Base-by-base conservation (phyloP, 306 rosid genomes). In the Adenanthera pavonina region DNA sequence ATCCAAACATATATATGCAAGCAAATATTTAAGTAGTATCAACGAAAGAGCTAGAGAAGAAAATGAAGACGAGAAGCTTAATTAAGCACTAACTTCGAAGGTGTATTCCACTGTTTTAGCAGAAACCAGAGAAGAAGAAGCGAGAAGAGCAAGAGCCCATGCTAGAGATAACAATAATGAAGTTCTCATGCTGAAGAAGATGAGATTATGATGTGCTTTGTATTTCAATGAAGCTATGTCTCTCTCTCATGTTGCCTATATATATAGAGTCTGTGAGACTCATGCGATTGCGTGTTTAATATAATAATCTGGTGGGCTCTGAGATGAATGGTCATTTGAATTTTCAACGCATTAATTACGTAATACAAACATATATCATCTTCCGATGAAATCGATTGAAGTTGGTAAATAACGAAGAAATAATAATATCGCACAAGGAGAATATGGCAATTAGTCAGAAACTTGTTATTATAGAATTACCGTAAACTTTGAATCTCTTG, bases 41-140 rank as follows among this genome's bases (percentile, higher is more conserved):
- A 11, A 74, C 6, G 49, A 34, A 72, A 19, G 6, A 46, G n/a
- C n/a, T n/a, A n/a, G 44, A 53, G 10, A 33, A 46, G 17, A 51
- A 46, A 9, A 36, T 7, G 72, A 38, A 16, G 19, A 34, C 7
- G 0, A 34, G 2, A 1, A 35, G 19, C 3, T 15, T 1, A 25
- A 25, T 36, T 7, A 36, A 46, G 17, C 3, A 14, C 40, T 80
- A 87, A 90, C 94, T 60, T 74, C 2, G 19, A 82, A 86, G 25
- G 87, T 53, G 67, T 87, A 84, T 84, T 91, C 90, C 46, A 87
- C 89, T 17, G 78, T 68, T 56, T 86, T 84, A 66, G 85, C 94
- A 44, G 86, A 91, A 68, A 82, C 78, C 60, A 80, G 6, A 20
- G 89, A 89, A 13, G 84, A 82, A 60, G 82, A 82, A 65, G 86